Conservation (phyloP, 192 early-diverging fungal genomes). For the Linnemannia exigua region DNA sequence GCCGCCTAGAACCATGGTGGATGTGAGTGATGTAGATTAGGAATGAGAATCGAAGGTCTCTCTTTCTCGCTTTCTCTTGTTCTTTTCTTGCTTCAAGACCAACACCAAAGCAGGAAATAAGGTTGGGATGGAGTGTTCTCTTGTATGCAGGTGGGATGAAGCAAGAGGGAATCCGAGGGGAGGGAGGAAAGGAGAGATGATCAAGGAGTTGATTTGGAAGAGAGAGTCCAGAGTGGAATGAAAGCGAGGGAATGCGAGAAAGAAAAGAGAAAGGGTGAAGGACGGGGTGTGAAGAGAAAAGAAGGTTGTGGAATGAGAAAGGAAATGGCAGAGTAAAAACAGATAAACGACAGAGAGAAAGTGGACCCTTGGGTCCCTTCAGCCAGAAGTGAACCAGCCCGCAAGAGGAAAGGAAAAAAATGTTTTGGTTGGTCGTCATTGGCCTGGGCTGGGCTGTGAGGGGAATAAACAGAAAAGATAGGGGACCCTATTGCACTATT, state of each 20-base stretch:
- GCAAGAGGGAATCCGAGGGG: neutral
- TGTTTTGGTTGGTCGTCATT: no score
- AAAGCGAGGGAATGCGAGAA: neutral
- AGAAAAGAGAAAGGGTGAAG: neutral
- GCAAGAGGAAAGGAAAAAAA: neutral
- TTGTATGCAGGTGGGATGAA: neutral
- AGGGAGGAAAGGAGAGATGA: neutral
- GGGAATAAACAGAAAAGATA: neutral
- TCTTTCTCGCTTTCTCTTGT: no score
- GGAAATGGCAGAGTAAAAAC: neutral
- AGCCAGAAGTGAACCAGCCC: no score
- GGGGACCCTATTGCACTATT: no score
- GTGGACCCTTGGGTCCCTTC: no score
- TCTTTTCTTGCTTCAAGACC: no score
- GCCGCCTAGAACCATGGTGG: slow-evolving; percentile 44
- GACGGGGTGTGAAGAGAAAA: neutral
- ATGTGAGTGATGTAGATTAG: neutral
- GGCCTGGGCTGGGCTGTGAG: no score
- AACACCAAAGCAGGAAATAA: neutral
- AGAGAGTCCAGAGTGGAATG: neutral
- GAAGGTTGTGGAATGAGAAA: neutral
- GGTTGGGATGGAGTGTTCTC: neutral
- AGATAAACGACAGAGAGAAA: neutral
- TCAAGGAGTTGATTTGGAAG: neutral
- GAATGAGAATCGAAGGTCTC: neutral